A percentile compares a stretch with the other conserved stretches of the same genome.
phyloP scores from a whole-genome alignment of 495 filamentous ascomycete genomes.

The Penicillium diatomitis region DNA sequence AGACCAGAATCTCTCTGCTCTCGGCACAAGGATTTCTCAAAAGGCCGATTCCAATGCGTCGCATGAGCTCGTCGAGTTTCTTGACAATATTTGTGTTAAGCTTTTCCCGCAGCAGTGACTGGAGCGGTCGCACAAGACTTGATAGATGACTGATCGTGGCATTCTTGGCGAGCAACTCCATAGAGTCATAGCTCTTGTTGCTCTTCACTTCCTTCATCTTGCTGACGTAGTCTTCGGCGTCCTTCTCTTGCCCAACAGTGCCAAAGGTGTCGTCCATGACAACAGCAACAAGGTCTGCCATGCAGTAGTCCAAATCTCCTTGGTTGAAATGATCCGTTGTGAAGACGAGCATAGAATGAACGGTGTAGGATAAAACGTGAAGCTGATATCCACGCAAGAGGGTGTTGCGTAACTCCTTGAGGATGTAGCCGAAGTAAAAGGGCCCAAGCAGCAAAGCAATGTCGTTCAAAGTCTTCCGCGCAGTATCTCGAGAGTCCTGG shows the following conservation, averaged over 20 bases:
- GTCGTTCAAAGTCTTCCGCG: constrained; percentile 76
- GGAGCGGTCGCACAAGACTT: constrained; percentile 66
- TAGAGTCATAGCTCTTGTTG: constrained; percentile 94
- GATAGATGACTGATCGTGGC: constrained; percentile 66
- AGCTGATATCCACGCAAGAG: constrained; percentile 81
- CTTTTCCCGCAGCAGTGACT: constrained; percentile 69
- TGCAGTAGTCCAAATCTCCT: constrained; percentile 84
- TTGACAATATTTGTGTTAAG: constrained; percentile 66
- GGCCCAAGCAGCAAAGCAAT: constrained; percentile 73
- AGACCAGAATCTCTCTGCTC: constrained; percentile 71
- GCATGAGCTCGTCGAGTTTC: constrained; percentile 85
- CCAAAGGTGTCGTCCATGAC: constrained; percentile 99
- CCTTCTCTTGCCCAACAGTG: constrained; percentile 91
- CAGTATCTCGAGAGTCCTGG: constrained; percentile 82
- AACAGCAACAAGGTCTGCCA: constrained; percentile 64
- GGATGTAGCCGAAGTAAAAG: constrained; percentile 76
- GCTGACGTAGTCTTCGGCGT: constrained; percentile 89
- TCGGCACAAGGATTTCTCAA: constrained; percentile 66
- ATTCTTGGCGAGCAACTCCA: constrained; percentile 81
- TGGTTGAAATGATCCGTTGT: constrained; percentile 64
- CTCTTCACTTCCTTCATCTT: constrained; percentile 97
- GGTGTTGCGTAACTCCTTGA: constrained; percentile 80
- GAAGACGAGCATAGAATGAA: constrained; percentile 81
- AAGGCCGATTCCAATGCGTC: constrained; percentile 73
- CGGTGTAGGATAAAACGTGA: constrained; percentile 88